A percentile compares a stretch with the other conserved stretches of the same genome.
phyloP scores from a whole-genome alignment of 768 basidiomycete genomes.

The Serendipita vermifera region DNA sequence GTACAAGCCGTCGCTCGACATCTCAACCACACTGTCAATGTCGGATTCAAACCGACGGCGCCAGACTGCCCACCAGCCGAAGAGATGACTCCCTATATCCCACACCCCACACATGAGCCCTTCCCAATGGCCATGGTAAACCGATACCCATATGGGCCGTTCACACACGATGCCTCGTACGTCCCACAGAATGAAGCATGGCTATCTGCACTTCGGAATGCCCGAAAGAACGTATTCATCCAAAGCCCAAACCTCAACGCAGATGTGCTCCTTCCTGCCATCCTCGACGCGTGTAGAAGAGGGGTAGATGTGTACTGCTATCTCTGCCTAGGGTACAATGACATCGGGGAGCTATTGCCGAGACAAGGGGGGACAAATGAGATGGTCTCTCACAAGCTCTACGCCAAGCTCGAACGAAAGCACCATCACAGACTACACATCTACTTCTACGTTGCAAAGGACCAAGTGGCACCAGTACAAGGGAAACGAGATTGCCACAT shows the following conservation, averaged over 20 bases:
- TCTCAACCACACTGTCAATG: not conserved
- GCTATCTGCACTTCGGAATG: slow-evolving; percentile 50
- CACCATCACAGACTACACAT: slow-evolving; percentile 36
- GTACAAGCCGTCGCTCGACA: not conserved
- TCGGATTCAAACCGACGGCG: not conserved
- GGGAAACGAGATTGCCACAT: slow-evolving; percentile 66
- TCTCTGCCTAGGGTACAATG: slow-evolving; percentile 41
- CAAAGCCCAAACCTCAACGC: slow-evolving; percentile 67
- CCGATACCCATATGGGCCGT: slow-evolving; percentile 45
- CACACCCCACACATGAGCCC: slow-evolving; percentile 43
- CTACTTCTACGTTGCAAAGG: slow-evolving; percentile 52
- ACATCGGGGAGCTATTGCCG: slow-evolving; percentile 50
- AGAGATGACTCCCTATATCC: slow-evolving; percentile 48
- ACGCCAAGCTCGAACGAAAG: slow-evolving; percentile 33
- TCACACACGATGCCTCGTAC: slow-evolving; percentile 32
- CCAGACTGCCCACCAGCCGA: slow-evolving; percentile 20
- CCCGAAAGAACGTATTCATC: slow-evolving; percentile 51
- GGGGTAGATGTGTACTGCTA: slow-evolving; percentile 49
- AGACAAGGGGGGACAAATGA: slow-evolving; percentile 64
- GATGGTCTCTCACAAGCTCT: slow-evolving; percentile 49
- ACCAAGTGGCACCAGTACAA: slow-evolving; percentile 50
- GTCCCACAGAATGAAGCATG: slow-evolving; percentile 55
- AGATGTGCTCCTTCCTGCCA: slow-evolving; percentile 42
- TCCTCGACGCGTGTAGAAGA: slow-evolving; percentile 46
- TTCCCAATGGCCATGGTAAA: slow-evolving; percentile 57